Base-by-base conservation (phyloP, 73 alveolate genomes). In the Tetrahymena borealis region DNA sequence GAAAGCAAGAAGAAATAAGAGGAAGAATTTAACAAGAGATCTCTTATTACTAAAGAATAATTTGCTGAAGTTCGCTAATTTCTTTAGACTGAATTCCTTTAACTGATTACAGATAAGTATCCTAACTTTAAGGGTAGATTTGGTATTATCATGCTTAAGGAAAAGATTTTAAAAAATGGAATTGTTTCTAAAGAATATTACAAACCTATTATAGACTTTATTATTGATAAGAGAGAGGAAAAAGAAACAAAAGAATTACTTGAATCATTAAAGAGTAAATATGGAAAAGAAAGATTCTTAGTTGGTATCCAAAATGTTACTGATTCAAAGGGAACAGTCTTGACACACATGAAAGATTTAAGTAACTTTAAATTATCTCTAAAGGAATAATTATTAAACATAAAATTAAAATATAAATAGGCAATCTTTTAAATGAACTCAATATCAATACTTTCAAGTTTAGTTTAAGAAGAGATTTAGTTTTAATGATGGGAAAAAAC, bases 81-180 rank as follows among this genome's bases (percentile, higher is more conserved):
- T 35, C 85, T 60, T 60, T 24, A 60, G 28, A 20, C 85, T 24
- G 85, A 60, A 60, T 60, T 60, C 37, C 85, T 60, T 60, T 24
- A 13, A 24, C 85, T 60, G n/a, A 60, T 60, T 20, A 18, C 85
- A 3, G 85, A 60, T 13, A 60, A 60, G 85, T 60, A 60, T 60
- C 85, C 94, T 10, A 9, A 91, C 33, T 91, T 91, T 42, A 90
- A 91, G 11, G 94, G 94, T 33, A 91, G 77, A n/a, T 78, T 42
- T 33, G 91, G 85, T 31, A 15, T 91, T 8, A 38, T 60, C 36
- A 32, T 60, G 38, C n/a, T 43, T 11, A 91, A 91, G 15, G 94
- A 91, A 41, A 42, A 91, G 3, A 11, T 60, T n/a, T 91, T 60
- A 32, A 60, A 60, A 60, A 60, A 60, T 60, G 85, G 85, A 60